Evolutionary conservation across 306 rosid genomes (phyloP), one percentile per base, ranked within the genome.

Genomic region (Calophaca sinica): DNA sequence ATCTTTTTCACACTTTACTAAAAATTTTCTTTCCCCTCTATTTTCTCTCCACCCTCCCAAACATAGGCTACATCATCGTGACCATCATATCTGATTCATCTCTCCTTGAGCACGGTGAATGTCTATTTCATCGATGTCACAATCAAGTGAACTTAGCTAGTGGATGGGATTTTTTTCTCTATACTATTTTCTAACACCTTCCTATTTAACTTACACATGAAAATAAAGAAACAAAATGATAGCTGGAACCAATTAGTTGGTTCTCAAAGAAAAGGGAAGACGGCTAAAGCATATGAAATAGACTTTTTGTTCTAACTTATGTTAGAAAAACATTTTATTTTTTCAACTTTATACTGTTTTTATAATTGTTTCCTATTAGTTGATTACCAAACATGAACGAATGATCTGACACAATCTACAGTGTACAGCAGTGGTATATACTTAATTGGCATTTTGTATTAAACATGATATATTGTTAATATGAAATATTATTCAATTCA

Each of bases 201-300:
- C 39, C 14, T 39, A 9, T 10, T 26, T 39, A 41, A 4, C 35
- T 9, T 15, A 41, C 28, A 20, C 51, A 5, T 35, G 67, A 20
- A 33, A 33, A 42, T 2, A 42, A 8, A 42, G 11, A 42, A 33
- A 33, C 48, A 42, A 42, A 42, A 42, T 42, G 10, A 42, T 9
- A 64, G 70, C 70, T 64, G 70, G 9, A 42, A 11, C 70, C 70
- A 64, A 20, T 20, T 20, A 20, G 9, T 10, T 64, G 20, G 51
- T 9, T 64, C 9, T 20, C 5, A 10, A 10, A 20, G 15, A 5
- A 28, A 42, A 20, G 7, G 9, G 42, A 64, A 20, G 70, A 42
- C 14, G 15, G 52, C 13, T 63, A 60, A 35, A 60, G 28, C 9
- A 60, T 5, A 31, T 32, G 7, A 57, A 9, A 58, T 58, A 58